Evolutionary conservation across 257 asterid genomes (phyloP).

Genomic region (Ocimum tenuiflorum): DNA sequence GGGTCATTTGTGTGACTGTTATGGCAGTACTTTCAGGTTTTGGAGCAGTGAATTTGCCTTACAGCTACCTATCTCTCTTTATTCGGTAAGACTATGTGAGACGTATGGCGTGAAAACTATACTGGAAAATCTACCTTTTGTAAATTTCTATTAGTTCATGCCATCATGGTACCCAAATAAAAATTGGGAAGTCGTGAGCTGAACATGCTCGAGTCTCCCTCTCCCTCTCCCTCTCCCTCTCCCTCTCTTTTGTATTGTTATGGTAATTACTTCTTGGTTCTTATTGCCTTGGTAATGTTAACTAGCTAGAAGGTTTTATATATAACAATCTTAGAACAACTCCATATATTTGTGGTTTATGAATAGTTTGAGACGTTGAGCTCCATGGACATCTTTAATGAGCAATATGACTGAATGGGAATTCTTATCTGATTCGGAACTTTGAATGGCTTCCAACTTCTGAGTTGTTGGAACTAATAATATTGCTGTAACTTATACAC

Average conservation of each 20-base stretch:
- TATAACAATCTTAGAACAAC: background rate
- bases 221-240: background rate
- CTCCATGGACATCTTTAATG: too few species aligned
- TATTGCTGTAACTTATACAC: background rate
- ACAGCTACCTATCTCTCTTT: conserved; percentile 90
- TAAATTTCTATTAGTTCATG: background rate
- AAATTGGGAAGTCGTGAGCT: background rate
- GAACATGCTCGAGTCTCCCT: background rate
- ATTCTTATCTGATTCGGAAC: background rate
- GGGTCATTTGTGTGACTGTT: conserved; percentile 95
- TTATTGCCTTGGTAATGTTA: background rate
- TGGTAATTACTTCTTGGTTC: conserved; percentile 3
- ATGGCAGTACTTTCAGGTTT: conserved; percentile 96
- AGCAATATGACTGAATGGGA: background rate
- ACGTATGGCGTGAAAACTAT: conserved; percentile 12
- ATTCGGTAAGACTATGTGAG: conserved; percentile 56
- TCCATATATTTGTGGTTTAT: too few species aligned
- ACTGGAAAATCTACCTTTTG: conserved; percentile 1
- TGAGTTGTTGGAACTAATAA: conserved; percentile 1
- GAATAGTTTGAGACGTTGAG: too few species aligned
- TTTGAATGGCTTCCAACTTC: background rate
- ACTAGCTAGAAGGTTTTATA: conserved; percentile 1
- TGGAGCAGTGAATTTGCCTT: conserved; percentile 98
- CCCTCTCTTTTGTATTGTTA: background rate
- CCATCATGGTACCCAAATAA: background rate